Conservation (phyloP, 2,329 filamentous ascomycete genomes). For the Ophiostoma montium region DNA sequence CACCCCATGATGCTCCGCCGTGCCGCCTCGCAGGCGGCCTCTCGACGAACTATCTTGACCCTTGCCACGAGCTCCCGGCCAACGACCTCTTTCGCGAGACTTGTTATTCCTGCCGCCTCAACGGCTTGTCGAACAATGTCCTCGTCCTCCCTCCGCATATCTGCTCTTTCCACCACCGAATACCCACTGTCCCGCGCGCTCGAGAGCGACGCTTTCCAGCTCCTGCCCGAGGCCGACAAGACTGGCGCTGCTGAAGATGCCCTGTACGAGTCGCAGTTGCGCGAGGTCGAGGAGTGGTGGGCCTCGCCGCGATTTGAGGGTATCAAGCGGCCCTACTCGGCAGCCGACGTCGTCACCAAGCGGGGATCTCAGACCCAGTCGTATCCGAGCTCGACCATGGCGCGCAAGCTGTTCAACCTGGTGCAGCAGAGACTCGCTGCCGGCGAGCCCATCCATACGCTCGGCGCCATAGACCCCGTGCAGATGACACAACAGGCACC, state of each 20-base stretch:
- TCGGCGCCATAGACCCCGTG: constrained; percentile 88
- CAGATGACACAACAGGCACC: constrained; percentile 98
- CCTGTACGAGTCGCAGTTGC: constrained; percentile 69
- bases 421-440: constrained; percentile 63
- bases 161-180: constrained; percentile 33
- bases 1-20: constrained; percentile 10
- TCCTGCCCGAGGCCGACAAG: constrained; percentile 66
- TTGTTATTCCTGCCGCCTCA: background rate
- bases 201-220: constrained; percentile 69
- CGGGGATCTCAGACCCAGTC: constrained; percentile 73
- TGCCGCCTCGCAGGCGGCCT: constrained; percentile 6
- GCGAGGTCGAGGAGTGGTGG: constrained; percentile 88
- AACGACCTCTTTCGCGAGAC: background rate
- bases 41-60: constrained; percentile 6
- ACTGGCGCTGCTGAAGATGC: constrained; percentile 69
- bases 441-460: constrained; percentile 85
- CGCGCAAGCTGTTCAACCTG: constrained; percentile 83
- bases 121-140: background rate
- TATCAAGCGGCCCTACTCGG: constrained; percentile 83
- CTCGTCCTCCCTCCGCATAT: constrained; percentile 30
- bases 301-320: constrained; percentile 67
- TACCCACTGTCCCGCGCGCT: constrained; percentile 47
- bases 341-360: constrained; percentile 86
- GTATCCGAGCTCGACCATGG: constrained; percentile 91
- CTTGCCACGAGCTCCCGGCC: background rate